These are phyloP conservation scores for Lasiosphaeria ovina DNA, from an alignment of 495 filamentous ascomycete species.

Conservation along the genomic window DNA sequence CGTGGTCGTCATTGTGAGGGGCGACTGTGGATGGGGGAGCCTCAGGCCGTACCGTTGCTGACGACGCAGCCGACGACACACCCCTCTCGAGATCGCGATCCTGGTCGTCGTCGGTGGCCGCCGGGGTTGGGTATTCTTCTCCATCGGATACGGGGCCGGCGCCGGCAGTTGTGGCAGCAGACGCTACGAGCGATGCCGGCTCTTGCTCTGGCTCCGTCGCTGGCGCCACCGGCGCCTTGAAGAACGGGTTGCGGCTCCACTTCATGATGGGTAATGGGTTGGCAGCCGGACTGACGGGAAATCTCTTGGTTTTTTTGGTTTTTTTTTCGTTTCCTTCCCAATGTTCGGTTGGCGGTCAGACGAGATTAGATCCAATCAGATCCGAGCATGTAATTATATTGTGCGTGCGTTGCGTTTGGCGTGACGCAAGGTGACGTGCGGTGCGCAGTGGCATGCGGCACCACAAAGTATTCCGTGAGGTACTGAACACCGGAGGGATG, in stretches of 20 bases:
- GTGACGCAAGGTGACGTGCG: too few species aligned
- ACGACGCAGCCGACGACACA: background rate
- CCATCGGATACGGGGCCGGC: conserved; percentile 12
- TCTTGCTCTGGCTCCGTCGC: background rate
- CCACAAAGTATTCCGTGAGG: too few species aligned
- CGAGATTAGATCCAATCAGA: too few species aligned
- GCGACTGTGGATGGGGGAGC: conserved; percentile 1
- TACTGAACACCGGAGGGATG: too few species aligned
- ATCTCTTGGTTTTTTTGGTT: too few species aligned
- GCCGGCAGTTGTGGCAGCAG: conserved; percentile 3
- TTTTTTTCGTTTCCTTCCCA: too few species aligned
- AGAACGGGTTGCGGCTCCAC: conserved; percentile 39
- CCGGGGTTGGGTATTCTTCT: background rate
- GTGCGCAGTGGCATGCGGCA: too few species aligned
- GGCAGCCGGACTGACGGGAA: too few species aligned
- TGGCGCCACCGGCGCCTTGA: conserved; percentile 13
- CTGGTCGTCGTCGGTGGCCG: background rate
- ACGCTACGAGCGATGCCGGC: background rate
- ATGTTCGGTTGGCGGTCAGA: too few species aligned
- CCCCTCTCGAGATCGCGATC: conserved; percentile 1
- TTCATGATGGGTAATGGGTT: conserved; percentile 22
- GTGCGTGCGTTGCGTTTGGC: too few species aligned
- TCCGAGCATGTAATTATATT: too few species aligned
- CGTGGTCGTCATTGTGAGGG: conserved; percentile 8
- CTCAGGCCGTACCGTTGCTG: background rate